Evolutionary conservation across 345 rosid species (phyloP).

Genomic region (Pugionium cornutum): DNA sequence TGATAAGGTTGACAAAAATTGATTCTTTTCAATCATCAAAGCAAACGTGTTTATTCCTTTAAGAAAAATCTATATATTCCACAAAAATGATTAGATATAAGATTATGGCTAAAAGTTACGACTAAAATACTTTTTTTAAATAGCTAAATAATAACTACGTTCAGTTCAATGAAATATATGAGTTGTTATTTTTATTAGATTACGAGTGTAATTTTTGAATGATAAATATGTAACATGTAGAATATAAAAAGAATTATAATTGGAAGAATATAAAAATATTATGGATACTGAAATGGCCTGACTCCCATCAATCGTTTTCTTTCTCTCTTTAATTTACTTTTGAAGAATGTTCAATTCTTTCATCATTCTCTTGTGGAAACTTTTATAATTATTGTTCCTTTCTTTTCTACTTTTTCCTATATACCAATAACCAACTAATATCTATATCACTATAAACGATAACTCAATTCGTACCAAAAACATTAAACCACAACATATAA

Average conservation of each 20-base stretch:
- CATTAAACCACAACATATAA: no score
- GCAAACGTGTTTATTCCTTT: neutral
- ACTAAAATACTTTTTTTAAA: neutral
- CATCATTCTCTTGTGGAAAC: conserved; percentile 68
- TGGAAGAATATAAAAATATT: neutral
- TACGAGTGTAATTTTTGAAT: neutral
- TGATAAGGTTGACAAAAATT: conserved; percentile 34
- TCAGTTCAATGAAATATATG: neutral
- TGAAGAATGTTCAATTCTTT: conserved; percentile 57
- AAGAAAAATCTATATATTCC: neutral
- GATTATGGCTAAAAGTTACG: neutral
- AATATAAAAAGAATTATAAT: no score
- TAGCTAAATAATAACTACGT: neutral
- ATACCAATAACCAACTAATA: no score
- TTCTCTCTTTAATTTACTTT: conserved; percentile 45
- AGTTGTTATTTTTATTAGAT: neutral
- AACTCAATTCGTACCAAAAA: neutral
- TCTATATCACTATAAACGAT: no score
- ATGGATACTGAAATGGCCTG: conserved; percentile 5
- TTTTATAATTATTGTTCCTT: conserved; percentile 27
- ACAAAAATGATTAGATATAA: neutral
- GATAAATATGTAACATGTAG: neutral
- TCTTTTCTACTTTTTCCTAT: conserved; percentile 4
- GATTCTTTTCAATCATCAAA: conserved; percentile 16
- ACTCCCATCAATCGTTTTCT: conserved; percentile 41